Conservation (phyloP, 2,329 filamentous ascomycete genomes). For the Mollisia scopiformis region DNA sequence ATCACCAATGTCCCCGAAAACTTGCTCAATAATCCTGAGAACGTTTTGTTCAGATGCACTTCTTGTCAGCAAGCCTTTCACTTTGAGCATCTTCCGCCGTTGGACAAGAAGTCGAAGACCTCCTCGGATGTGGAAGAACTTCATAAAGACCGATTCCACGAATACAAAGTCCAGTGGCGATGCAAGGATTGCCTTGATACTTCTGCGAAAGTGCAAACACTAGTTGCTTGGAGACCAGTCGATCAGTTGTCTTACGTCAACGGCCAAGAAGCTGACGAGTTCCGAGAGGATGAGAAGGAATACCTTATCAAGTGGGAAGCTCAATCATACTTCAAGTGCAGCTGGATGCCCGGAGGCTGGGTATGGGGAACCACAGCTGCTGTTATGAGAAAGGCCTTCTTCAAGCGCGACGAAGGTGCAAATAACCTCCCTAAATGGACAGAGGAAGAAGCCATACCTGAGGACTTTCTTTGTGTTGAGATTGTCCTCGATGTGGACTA, state of each 20-base stretch:
- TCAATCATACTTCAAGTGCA: slow-evolving; percentile 78
- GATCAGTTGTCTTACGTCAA: slow-evolving; percentile 57
- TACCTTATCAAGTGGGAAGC: slow-evolving; percentile 90
- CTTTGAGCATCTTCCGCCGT: slow-evolving; percentile 73
- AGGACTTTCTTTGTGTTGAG: slow-evolving; percentile 83
- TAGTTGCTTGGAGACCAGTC: slow-evolving; percentile 86
- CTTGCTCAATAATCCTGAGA: slow-evolving; percentile 74
- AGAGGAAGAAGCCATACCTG: slow-evolving; percentile 79
- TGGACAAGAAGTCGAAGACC: slow-evolving; percentile 38
- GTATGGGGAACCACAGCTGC: slow-evolving; percentile 70
- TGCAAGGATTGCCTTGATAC: slow-evolving; percentile 76
- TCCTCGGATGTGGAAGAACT: slow-evolving; percentile 48
- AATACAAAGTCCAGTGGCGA: slow-evolving; percentile 76
- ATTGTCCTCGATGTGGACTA: slow-evolving; percentile 86
- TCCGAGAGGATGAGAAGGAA: slow-evolving; percentile 81
- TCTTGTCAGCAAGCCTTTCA: slow-evolving; percentile 81
- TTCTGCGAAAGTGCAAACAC: slow-evolving; percentile 68
- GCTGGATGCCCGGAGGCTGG: slow-evolving; percentile 91
- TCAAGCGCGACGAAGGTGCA: slow-evolving; percentile 65
- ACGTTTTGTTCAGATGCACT: slow-evolving; percentile 82
- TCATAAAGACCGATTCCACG: slow-evolving; percentile 64
- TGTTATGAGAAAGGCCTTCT: slow-evolving; percentile 74
- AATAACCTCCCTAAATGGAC: slow-evolving; percentile 68
- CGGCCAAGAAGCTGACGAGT: slow-evolving; percentile 54
- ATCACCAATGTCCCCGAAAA: slow-evolving; percentile 62